Conservation (phyloP, 2,329 filamentous ascomycete genomes). For the Alternaria arbusti region DNA sequence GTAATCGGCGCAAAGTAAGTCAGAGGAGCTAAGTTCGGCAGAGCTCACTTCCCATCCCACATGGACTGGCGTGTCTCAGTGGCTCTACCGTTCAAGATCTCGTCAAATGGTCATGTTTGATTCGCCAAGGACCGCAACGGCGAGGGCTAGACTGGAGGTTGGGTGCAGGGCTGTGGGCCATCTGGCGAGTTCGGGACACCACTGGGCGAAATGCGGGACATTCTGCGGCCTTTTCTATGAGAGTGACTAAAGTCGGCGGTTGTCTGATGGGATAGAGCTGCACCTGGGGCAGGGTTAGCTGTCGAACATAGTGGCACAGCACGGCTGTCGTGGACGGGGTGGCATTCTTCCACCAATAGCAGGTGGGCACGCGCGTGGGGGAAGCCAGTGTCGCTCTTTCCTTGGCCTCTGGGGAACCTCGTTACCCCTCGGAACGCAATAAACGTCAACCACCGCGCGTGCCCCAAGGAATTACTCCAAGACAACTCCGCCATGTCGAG, state of each 20-base stretch:
- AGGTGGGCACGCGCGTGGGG: constrained; percentile 31
- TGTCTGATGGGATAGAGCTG: constrained; percentile 27
- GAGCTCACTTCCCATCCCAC: constrained; percentile 43
- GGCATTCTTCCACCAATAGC: constrained; percentile 42
- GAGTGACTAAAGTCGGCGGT: constrained; percentile 45
- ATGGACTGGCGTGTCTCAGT: constrained; percentile 27
- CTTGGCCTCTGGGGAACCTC: constrained; percentile 44
- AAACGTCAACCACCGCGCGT: neutral
- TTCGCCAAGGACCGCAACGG: constrained; percentile 35
- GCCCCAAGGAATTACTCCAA: neutral
- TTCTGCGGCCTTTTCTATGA: constrained; percentile 40
- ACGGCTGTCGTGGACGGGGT: constrained; percentile 16
- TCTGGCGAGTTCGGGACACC: constrained; percentile 36
- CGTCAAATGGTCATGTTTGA: constrained; percentile 27
- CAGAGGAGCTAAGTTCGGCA: constrained; percentile 36
- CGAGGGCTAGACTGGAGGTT: constrained; percentile 28
- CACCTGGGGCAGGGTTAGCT: constrained; percentile 30
- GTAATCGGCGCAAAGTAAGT: constrained; percentile 41
- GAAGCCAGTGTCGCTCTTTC: constrained; percentile 18
- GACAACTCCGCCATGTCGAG: neutral
- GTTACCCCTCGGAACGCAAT: constrained; percentile 12
- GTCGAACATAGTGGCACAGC: constrained; percentile 34
- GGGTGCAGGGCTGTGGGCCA: constrained; percentile 33
- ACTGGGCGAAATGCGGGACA: constrained; percentile 43
- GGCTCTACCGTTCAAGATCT: constrained; percentile 29